Evolutionary conservation across 2,329 filamentous ascomycete species (phyloP).

Genomic region (Colletotrichum sp.): DNA sequence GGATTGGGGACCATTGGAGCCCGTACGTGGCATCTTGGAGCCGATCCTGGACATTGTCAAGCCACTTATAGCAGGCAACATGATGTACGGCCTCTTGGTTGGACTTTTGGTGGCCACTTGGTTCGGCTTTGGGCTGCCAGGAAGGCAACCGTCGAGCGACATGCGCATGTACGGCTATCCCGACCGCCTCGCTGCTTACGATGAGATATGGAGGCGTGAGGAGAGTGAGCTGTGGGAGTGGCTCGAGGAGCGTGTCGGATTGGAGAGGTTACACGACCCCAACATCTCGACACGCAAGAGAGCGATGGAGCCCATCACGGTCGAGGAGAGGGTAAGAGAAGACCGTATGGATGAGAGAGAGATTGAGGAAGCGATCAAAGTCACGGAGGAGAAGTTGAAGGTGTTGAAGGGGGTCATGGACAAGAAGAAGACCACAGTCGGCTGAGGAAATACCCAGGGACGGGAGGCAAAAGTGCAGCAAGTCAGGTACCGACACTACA

Average conservation of each 20-base stretch:
- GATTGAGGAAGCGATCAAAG: slow-evolving; percentile 78
- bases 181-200: slow-evolving; percentile 81
- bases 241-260: slow-evolving; percentile 84
- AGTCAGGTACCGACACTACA: slow-evolving; percentile 18
- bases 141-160: slow-evolving; percentile 28
- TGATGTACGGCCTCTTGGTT: slow-evolving; percentile 76
- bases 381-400: slow-evolving; percentile 84
- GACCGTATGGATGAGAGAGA: slow-evolving; percentile 73
- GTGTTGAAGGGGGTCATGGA: slow-evolving; percentile 77
- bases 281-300: slow-evolving; percentile 47
- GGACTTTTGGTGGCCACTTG: slow-evolving; percentile 76
- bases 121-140: slow-evolving; percentile 65
- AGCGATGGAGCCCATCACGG: slow-evolving; percentile 56
- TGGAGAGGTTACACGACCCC: slow-evolving; percentile 61
- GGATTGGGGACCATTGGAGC: slow-evolving; percentile 83
- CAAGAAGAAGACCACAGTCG: slow-evolving; percentile 47
- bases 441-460: slow-evolving; percentile 11
- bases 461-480: slow-evolving; percentile 1
- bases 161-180: slow-evolving; percentile 51
- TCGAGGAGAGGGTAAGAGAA: slow-evolving; percentile 63
- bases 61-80: slow-evolving; percentile 76
- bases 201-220: slow-evolving; percentile 89
- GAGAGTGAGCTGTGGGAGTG: slow-evolving; percentile 92
- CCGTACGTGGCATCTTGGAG: slow-evolving; percentile 70
- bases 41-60: slow-evolving; percentile 72